Evolutionary conservation across 108 stramenopile genomes (phyloP).

Genomic region (Craspedostauros australis): DNA sequence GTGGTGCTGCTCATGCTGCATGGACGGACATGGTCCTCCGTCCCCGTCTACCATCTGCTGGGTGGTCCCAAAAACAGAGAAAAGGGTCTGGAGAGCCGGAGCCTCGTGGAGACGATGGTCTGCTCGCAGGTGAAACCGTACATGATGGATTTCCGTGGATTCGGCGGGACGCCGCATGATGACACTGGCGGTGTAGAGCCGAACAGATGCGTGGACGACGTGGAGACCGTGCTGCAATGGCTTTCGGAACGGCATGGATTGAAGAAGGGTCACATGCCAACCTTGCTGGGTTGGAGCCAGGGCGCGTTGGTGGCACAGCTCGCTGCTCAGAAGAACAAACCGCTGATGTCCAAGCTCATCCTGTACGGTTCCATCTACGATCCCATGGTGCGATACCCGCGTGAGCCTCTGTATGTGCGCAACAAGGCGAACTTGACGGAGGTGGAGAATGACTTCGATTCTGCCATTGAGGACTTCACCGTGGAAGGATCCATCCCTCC

Average conservation of each 20-base stretch:
- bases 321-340: slow-evolving; percentile 50
- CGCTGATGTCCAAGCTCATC: slow-evolving; percentile 54
- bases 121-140: slow-evolving; percentile 63
- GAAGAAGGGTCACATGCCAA: neutral
- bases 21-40: slow-evolving; percentile 84
- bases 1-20: slow-evolving; percentile 63
- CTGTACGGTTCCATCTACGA: slow-evolving; percentile 85
- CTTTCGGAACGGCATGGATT: slow-evolving; percentile 41
- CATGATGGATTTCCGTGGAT: slow-evolving; percentile 87
- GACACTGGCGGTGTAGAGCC: slow-evolving; percentile 57
- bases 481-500: slow-evolving; percentile 72
- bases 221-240: slow-evolving; percentile 69
- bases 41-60: slow-evolving; percentile 79
- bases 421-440: slow-evolving; percentile 14
- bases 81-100: slow-evolving; percentile 32
- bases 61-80: slow-evolving; percentile 22
- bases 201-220: slow-evolving; percentile 65
- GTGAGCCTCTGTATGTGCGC: slow-evolving; percentile 53
- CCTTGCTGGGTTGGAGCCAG: slow-evolving; percentile 81
- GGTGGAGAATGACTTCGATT: slow-evolving; percentile 58
- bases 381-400: slow-evolving; percentile 61
- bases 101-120: slow-evolving; percentile 60
- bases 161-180: slow-evolving; percentile 79
- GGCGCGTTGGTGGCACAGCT: slow-evolving; percentile 84
- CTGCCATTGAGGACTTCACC: slow-evolving; percentile 85